These are phyloP conservation scores for Leptodermis oblonga DNA, from an alignment of 257 asterid genomes.

Conservation along the genomic window DNA sequence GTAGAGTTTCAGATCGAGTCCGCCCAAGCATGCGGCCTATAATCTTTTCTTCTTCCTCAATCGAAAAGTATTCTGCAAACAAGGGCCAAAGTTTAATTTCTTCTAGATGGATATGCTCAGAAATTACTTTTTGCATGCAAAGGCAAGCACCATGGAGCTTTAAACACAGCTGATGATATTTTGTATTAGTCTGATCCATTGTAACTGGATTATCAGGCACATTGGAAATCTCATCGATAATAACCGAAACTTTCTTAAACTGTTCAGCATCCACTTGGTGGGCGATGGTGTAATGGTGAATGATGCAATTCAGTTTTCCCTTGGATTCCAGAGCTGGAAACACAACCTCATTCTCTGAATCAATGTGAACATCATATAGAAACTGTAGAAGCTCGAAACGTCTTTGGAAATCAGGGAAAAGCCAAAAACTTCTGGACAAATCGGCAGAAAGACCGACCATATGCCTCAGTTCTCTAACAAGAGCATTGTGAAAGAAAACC, in stretches of 20 bases:
- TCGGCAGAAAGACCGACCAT: constrained; percentile 51
- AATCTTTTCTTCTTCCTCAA: constrained; percentile 68
- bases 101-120: constrained; percentile 69
- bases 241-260: constrained; percentile 42
- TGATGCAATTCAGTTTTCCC: constrained; percentile 58
- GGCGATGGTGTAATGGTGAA: constrained; percentile 69
- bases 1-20: constrained; percentile 54
- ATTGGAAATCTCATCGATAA: constrained; percentile 44
- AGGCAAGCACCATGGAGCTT: constrained; percentile 60
- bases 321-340: constrained; percentile 81
- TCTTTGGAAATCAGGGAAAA: constrained; percentile 45
- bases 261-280: constrained; percentile 62
- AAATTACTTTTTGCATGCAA: constrained; percentile 58
- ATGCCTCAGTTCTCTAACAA: constrained; percentile 53
- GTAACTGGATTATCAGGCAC: constrained; percentile 28
- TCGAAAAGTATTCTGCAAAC: constrained; percentile 56
- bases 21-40: constrained; percentile 72
- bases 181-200: constrained; percentile 24
- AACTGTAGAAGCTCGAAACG: constrained; percentile 41
- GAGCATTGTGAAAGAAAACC: constrained; percentile 60
- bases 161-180: constrained; percentile 29
- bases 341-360: constrained; percentile 60
- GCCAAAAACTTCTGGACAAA: constrained; percentile 39
- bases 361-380: constrained; percentile 58
- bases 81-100: constrained; percentile 67